These are phyloP conservation scores for Escallonia rubra DNA, from an alignment of 129 eudicot species.

Conservation along the genomic window DNA sequence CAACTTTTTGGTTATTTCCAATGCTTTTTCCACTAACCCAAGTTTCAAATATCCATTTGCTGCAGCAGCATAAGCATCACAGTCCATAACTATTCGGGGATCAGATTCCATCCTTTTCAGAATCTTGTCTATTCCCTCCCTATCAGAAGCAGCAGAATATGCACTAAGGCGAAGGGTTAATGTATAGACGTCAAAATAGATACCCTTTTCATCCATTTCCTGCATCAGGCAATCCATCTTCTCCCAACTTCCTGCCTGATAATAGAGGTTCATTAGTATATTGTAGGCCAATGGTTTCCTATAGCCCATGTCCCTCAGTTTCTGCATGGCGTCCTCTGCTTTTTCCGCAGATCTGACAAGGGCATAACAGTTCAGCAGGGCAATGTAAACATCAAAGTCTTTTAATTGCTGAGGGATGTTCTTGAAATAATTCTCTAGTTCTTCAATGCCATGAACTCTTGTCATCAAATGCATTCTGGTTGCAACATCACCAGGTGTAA, in stretches of 20 bases:
- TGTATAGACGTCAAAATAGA: conserved; percentile 22
- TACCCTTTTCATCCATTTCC: conserved; percentile 47
- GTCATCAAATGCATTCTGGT: conserved; percentile 29
- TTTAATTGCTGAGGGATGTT: conserved; percentile 33
- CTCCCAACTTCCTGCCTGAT: conserved; percentile 19
- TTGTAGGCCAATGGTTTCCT: conserved; percentile 25
- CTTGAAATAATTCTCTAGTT: conserved; percentile 45
- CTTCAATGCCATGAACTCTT: conserved; percentile 42
- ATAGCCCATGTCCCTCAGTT: conserved; percentile 23
- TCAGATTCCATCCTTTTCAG: conserved; percentile 37
- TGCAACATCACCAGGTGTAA: conserved; percentile 22
- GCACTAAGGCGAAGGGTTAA: conserved; percentile 27
- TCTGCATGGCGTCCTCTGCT: conserved; percentile 50
- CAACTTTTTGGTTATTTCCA: conserved; percentile 27
- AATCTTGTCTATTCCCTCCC: conserved; percentile 37
- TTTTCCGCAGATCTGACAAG: conserved; percentile 31
- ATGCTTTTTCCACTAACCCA: conserved; percentile 36
- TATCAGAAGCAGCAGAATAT: conserved; percentile 35
- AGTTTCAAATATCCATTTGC: conserved; percentile 37
- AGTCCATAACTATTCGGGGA: conserved; percentile 19
- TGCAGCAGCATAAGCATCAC: conserved; percentile 18
- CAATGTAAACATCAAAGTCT: conserved; percentile 22
- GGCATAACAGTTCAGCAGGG: conserved; percentile 51
- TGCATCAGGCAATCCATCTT: conserved; percentile 36
- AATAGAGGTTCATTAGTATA: conserved; percentile 39